Evolutionary conservation across 2,329 filamentous ascomycete species (phyloP).

Genomic region (Didymellaceae sp.): DNA sequence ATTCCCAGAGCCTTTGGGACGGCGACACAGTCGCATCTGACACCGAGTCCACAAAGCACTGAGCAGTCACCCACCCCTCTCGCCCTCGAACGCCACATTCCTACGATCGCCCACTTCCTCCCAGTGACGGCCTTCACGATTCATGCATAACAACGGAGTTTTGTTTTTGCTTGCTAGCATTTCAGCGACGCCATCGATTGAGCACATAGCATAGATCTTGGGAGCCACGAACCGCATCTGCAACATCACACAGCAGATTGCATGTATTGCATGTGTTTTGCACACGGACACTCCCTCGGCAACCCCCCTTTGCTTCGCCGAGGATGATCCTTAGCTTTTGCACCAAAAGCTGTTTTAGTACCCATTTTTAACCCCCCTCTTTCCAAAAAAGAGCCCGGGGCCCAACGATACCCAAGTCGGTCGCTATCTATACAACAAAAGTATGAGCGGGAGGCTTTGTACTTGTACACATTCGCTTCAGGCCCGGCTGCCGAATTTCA

Average conservation of each 20-base stretch:
- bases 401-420: slow-evolving; percentile 23
- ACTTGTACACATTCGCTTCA: slow-evolving; percentile 43
- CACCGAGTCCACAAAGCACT: slow-evolving; percentile 45
- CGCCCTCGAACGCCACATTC: slow-evolving; percentile 30
- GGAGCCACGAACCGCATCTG: slow-evolving; percentile 14
- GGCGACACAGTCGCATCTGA: slow-evolving; percentile 62
- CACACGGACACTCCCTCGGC: slow-evolving; percentile 21
- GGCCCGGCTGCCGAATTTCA: slow-evolving; percentile 28
- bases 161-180: slow-evolving; percentile 44
- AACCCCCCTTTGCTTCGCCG: slow-evolving; percentile 16
- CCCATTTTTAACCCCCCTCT: slow-evolving; percentile 10
- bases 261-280: slow-evolving; percentile 17
- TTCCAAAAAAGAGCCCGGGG: neutral
- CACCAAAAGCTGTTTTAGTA: slow-evolving; percentile 20
- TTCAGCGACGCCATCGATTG: slow-evolving; percentile 40
- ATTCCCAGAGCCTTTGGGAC: slow-evolving; percentile 63
- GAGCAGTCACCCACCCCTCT: slow-evolving; percentile 16
- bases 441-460: slow-evolving; percentile 24
- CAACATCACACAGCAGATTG: slow-evolving; percentile 7
- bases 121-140: slow-evolving; percentile 44
- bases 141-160: slow-evolving; percentile 48
- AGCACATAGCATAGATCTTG: slow-evolving; percentile 19
- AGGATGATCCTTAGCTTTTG: slow-evolving; percentile 16
- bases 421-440: slow-evolving; percentile 18
- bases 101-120: slow-evolving; percentile 32